Percentiles rank a stretch among this genome's conserved stretches.
Evolutionary conservation across 148 eudicot species (phyloP).

Genomic region (Cornus suecica): DNA sequence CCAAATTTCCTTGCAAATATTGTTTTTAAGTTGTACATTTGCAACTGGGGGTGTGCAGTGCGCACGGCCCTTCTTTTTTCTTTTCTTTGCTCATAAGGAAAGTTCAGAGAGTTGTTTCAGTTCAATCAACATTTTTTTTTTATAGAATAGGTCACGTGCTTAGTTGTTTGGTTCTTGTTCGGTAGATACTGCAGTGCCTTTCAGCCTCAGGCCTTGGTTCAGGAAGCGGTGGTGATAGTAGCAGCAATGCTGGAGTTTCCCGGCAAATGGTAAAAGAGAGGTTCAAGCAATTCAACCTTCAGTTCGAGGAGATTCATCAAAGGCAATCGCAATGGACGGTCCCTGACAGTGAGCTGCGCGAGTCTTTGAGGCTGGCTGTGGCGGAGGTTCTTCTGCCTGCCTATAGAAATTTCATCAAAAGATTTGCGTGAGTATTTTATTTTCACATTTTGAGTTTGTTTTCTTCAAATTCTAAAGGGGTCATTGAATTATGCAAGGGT

Average conservation of each 20-base stretch:
- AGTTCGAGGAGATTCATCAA: slow-evolving; percentile 90
- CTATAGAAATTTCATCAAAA: slow-evolving; percentile 66
- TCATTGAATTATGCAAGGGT: neutral
- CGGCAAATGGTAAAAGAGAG: slow-evolving; percentile 77
- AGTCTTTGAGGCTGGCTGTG: slow-evolving; percentile 84
- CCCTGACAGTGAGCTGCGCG: slow-evolving; percentile 90
- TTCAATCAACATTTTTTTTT: neutral
- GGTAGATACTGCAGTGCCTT: slow-evolving; percentile 80
- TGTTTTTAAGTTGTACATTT: neutral
- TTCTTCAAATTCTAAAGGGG: neutral
- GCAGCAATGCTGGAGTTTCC: slow-evolving; percentile 42
- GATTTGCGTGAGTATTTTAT: slow-evolving; percentile 56
- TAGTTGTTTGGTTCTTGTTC: slow-evolving; percentile 1
- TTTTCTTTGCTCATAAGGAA: neutral
- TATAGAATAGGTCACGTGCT: neutral
- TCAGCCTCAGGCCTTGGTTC: slow-evolving; percentile 44
- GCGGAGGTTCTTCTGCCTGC: slow-evolving; percentile 97
- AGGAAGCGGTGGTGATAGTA: slow-evolving; percentile 32
- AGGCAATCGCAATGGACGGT: slow-evolving; percentile 97
- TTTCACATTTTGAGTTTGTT: neutral
- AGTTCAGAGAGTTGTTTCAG: neutral
- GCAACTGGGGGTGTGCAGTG: neutral
- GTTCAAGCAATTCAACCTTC: slow-evolving; percentile 77
- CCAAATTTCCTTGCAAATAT: too few relatives aligned
- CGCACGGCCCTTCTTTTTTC: neutral